Evolutionary conservation across 2,329 filamentous ascomycete species (phyloP).

Genomic region (Bisporella sp.): DNA sequence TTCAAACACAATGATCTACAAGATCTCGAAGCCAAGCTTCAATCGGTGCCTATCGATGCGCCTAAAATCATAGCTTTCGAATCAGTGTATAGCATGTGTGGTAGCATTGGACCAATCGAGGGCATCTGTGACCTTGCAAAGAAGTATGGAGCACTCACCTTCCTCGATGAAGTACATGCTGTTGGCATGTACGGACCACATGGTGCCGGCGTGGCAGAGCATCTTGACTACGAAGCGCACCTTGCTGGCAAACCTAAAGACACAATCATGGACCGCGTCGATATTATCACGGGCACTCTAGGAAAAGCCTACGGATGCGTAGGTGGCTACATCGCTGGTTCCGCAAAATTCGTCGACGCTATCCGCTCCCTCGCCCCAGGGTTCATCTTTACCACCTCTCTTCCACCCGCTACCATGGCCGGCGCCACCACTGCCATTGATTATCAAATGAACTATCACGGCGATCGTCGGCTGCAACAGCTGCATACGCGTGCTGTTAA

Average conservation of each 20-base stretch:
- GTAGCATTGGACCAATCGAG: slow-evolving; percentile 91
- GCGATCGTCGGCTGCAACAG: slow-evolving; percentile 88
- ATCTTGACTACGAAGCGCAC: slow-evolving; percentile 90
- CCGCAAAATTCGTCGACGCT: slow-evolving; percentile 77
- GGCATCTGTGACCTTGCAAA: slow-evolving; percentile 94
- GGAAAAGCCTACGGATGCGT: slow-evolving; percentile 98
- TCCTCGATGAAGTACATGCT: slow-evolving; percentile 96
- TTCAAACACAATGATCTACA: slow-evolving; percentile 98
- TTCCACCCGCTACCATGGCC: slow-evolving; percentile 95
- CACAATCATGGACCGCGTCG: slow-evolving; percentile 89
- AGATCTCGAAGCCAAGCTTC: slow-evolving; percentile 88
- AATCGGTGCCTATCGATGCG: slow-evolving; percentile 72
- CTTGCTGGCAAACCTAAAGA: slow-evolving; percentile 65
- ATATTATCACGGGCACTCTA: slow-evolving; percentile 95
- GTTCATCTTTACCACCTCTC: slow-evolving; percentile 97
- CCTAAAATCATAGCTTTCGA: slow-evolving; percentile 99
- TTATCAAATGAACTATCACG: slow-evolving; percentile 80
- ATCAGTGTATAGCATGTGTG: slow-evolving; percentile 99
- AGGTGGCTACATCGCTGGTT: slow-evolving; percentile 94
- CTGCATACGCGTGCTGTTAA: slow-evolving; percentile 95
- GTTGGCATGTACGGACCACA: slow-evolving; percentile 98
- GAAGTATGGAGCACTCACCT: slow-evolving; percentile 96
- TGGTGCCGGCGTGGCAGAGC: slow-evolving; percentile 93
- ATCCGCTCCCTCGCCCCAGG: slow-evolving; percentile 92
- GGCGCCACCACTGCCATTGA: slow-evolving; percentile 87